These are phyloP conservation scores for Vitellaria paradoxa DNA, from an alignment of 179 eudicot species.

Conservation along the genomic window DNA sequence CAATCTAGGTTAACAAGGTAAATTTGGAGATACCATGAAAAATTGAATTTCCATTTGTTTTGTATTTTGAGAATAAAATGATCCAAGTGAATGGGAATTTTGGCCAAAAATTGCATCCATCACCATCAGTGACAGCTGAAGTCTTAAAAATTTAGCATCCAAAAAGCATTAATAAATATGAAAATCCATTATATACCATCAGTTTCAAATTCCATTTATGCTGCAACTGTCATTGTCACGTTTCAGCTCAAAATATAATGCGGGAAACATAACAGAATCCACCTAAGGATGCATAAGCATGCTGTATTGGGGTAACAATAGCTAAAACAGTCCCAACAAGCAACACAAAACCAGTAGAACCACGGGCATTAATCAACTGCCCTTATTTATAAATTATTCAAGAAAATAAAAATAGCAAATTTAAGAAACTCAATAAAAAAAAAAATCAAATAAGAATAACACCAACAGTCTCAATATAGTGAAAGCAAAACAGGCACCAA, in stretches of 20 bases:
- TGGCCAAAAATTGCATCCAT: neutral
- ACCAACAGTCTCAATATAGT: neutral
- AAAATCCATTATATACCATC: neutral
- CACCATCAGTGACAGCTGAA: neutral
- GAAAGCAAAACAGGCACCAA: neutral
- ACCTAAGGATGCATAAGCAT: neutral
- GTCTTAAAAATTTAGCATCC: neutral
- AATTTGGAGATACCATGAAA: neutral
- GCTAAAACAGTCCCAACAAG: neutral
- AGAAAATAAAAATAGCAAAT: neutral
- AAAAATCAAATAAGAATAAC: neutral
- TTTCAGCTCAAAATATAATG: neutral
- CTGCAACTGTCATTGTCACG: neutral
- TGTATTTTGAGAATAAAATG: neutral
- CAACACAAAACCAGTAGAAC: neutral
- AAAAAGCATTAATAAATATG: neutral
- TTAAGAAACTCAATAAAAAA: neutral
- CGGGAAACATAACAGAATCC: neutral
- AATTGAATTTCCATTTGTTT: neutral
- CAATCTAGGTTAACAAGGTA: neutral
- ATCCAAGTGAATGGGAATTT: neutral
- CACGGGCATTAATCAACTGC: neutral
- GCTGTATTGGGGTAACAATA: neutral
- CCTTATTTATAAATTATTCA: no score
- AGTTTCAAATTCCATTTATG: neutral